Evolutionary conservation across 164 flowering plant genomes (phyloP).

Genomic region (Vitis vinifera): DNA sequence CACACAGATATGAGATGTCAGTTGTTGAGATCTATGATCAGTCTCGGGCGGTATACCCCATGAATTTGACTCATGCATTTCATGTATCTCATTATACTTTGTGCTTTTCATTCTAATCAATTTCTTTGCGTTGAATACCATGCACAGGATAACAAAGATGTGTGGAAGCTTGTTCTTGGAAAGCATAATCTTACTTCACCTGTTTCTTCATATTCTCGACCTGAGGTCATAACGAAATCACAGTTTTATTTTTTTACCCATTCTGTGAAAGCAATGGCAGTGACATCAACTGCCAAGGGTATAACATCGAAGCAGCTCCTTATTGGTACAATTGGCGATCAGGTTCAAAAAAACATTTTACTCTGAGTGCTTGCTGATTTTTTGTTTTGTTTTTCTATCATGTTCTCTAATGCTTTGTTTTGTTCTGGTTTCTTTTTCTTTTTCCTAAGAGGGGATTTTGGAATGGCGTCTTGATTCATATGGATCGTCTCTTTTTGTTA

Average conservation of each 20-base stretch:
- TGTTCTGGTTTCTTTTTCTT: background rate
- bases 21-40: conserved; percentile 96
- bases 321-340: conserved; percentile 94
- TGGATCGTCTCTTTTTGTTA: background rate
- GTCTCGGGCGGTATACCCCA: conserved; percentile 80
- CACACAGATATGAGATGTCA: conserved; percentile 96
- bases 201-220: conserved; percentile 81
- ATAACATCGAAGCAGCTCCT: conserved; percentile 96
- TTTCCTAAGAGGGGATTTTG: background rate
- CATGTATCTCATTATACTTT: background rate
- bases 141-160: conserved; percentile 85
- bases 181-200: conserved; percentile 94
- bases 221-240: conserved; percentile 78
- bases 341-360: conserved; percentile 48
- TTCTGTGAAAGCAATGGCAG: conserved; percentile 84
- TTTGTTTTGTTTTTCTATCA: conserved; percentile 1
- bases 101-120: background rate
- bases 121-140: conserved; percentile 7
- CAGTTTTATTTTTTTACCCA: conserved; percentile 91
- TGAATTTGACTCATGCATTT: conserved; percentile 8
- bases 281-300: conserved; percentile 90
- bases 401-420: background rate
- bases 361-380: background rate
- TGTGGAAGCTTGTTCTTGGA: conserved; percentile 87
- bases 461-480: background rate